Evolutionary conservation across 495 filamentous ascomycete species (phyloP).

Genomic region (Schizothecium vesticola): DNA sequence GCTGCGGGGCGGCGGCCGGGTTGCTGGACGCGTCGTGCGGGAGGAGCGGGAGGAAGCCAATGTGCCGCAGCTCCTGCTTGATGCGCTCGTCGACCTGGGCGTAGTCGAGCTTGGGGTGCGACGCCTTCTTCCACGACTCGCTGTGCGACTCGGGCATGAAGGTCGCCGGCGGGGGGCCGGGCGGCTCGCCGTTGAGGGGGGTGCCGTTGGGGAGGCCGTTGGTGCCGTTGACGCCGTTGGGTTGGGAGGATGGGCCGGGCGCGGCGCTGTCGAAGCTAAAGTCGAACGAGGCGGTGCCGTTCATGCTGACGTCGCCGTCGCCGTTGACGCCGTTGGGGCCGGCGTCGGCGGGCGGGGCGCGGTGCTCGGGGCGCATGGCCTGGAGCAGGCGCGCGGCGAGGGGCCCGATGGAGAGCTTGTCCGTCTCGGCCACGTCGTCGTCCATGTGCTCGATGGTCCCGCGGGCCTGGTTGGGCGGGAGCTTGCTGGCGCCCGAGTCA

Average conservation of each 20-base stretch:
- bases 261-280: slow-evolving; percentile 12
- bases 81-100: slow-evolving; percentile 80
- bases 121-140: slow-evolving; percentile 53
- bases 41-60: slow-evolving; percentile 76
- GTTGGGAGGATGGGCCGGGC: not conserved
- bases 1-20: slow-evolving; percentile 37
- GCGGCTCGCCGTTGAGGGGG: slow-evolving; percentile 27
- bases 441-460: slow-evolving; percentile 80
- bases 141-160: slow-evolving; percentile 66
- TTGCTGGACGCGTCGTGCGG: slow-evolving; percentile 33
- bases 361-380: slow-evolving; percentile 76
- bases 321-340: slow-evolving; percentile 53
- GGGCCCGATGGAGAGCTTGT: slow-evolving; percentile 86
- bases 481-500: slow-evolving; percentile 57
- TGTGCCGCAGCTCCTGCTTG: slow-evolving; percentile 86
- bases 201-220: slow-evolving; percentile 29
- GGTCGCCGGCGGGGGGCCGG: slow-evolving; percentile 59
- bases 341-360: slow-evolving; percentile 54
- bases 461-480: slow-evolving; percentile 73
- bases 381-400: slow-evolving; percentile 77
- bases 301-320: slow-evolving; percentile 40
- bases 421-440: slow-evolving; percentile 78
- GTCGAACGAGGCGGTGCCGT: slow-evolving; percentile 19
- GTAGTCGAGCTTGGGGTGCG: slow-evolving; percentile 69
- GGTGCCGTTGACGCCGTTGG: slow-evolving; percentile 30